A percentile compares a stretch with the other conserved stretches of the same genome.
Evolutionary conservation across 331 rosid species (phyloP).

Genomic region (Rhamnella rubrinervis): DNA sequence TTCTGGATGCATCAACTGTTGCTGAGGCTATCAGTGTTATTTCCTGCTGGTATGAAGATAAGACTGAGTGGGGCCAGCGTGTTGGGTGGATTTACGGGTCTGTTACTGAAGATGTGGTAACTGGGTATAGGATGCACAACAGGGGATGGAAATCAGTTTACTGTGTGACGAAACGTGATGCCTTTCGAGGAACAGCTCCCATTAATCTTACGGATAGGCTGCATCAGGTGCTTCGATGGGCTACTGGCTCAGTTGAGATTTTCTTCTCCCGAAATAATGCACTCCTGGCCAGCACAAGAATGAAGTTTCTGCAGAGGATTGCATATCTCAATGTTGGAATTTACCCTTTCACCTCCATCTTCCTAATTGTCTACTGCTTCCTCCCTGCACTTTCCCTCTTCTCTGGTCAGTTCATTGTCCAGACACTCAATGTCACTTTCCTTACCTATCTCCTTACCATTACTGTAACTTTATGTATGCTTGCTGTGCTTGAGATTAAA

Average conservation of each 20-base stretch:
- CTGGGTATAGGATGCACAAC: constrained; percentile 86
- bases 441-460: constrained; percentile 64
- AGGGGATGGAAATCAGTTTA: constrained; percentile 79
- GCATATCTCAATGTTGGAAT: constrained; percentile 85
- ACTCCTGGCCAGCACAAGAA: constrained; percentile 52
- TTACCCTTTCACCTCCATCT: constrained; percentile 78
- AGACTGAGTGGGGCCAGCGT: constrained; percentile 78
- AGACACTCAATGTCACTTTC: constrained; percentile 59
- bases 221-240: constrained; percentile 87
- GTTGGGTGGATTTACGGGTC: constrained; percentile 91
- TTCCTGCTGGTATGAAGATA: constrained; percentile 86
- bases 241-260: constrained; percentile 82
- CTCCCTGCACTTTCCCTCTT: constrained; percentile 83
- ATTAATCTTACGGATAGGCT: constrained; percentile 77
- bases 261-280: constrained; percentile 86
- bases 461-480: constrained; percentile 59
- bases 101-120: constrained; percentile 85
- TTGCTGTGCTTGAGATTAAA: constrained; percentile 68
- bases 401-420: constrained; percentile 71
- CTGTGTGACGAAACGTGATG: constrained; percentile 85
- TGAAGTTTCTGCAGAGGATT: constrained; percentile 65
- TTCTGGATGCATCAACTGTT: constrained; percentile 63
- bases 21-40: constrained; percentile 77
- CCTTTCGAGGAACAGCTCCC: constrained; percentile 82
- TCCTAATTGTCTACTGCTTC: constrained; percentile 83